Evolutionary conservation across 2,329 filamentous ascomycete genomes (phyloP), one percentile per base, ranked within the genome.

Genomic region (Trichoderma citrinoviride): DNA sequence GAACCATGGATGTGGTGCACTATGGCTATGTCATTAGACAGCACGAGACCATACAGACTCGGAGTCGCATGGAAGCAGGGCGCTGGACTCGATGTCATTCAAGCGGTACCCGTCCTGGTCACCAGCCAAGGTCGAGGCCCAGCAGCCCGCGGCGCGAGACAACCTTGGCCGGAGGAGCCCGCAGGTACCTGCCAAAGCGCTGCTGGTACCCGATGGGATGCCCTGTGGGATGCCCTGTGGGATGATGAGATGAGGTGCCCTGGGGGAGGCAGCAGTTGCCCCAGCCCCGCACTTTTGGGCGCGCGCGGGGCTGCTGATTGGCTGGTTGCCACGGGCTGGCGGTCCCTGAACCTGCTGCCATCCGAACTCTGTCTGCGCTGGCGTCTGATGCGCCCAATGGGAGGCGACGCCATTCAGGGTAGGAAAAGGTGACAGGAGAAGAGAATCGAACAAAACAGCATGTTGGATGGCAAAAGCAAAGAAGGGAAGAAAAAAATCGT

Each of bases 351-450:
- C 12, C 17, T 12, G 47, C 15, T 55, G 53, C 53, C 53, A 43
- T 55, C 37, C 43, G 41, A 57, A 57, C 25, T 46, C 25, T 57
- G 41, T 57, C 41, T 15, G 55, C 55, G 29, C 17, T 57, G 54
- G 54, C 41, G 55, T 57, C 25, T 46, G 25, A 29, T 41, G 14
- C 49, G 25, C 19, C 55, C 55, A 57, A 57, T 57, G 55, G 5
- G 41, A 47, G 29, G 33, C 33, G 33, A 37, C 12, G 12, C 33
- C 14, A 37, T 3, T 37, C 33, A 37, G 12, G 33, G 33, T 14
- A 14, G 33, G 14, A 37, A 3, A 10, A 37, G 7, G 3, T 37
- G 33, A 37, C 33, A 37, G 33, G 14, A 37, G 33, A 37, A 37
- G 3, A 37, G 33, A 37, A 37, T 37, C 33, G 25, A 46, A 54